These are phyloP conservation scores for Discostella stelligera DNA, from an alignment of 352 stramenopile genomes.

Conservation along the genomic window DNA sequence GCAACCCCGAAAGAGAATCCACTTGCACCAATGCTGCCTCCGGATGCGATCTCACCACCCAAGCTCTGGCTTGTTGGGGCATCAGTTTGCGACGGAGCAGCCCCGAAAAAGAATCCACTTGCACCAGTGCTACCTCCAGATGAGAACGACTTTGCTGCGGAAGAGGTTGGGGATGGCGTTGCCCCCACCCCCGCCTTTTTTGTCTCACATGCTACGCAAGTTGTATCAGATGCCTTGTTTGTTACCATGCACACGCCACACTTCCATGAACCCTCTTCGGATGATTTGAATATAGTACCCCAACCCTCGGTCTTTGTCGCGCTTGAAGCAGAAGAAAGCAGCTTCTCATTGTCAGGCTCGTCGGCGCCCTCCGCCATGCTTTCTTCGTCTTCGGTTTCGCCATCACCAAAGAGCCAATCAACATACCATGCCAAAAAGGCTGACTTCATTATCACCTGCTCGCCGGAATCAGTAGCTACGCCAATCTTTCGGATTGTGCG, in stretches of 20 bases:
- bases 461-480: constrained; percentile 19
- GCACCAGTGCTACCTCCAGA: constrained; percentile 46
- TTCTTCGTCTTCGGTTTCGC: constrained; percentile 59
- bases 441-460: constrained; percentile 51
- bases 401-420: constrained; percentile 80
- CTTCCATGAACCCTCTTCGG: constrained; percentile 76
- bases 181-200: constrained; percentile 57
- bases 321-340: constrained; percentile 21
- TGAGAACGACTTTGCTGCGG: not conserved
- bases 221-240: constrained; percentile 55
- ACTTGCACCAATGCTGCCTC: constrained; percentile 49
- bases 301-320: constrained; percentile 44
- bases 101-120: constrained; percentile 63
- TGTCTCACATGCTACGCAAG: constrained; percentile 81
- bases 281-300: constrained; percentile 63
- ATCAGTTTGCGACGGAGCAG: constrained; percentile 7
- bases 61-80: constrained; percentile 2
- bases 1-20: constrained; percentile 61
- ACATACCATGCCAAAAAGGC: constrained; percentile 83
- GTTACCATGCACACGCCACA: constrained; percentile 78
- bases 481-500: constrained; percentile 72
- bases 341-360: constrained; percentile 7
- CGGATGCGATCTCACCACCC: constrained; percentile 1
- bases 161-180: not conserved
- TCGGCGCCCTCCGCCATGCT: constrained; percentile 4